Conservation (phyloP, 352 stramenopile genomes). For the Globisporangium abappressorium region DNA sequence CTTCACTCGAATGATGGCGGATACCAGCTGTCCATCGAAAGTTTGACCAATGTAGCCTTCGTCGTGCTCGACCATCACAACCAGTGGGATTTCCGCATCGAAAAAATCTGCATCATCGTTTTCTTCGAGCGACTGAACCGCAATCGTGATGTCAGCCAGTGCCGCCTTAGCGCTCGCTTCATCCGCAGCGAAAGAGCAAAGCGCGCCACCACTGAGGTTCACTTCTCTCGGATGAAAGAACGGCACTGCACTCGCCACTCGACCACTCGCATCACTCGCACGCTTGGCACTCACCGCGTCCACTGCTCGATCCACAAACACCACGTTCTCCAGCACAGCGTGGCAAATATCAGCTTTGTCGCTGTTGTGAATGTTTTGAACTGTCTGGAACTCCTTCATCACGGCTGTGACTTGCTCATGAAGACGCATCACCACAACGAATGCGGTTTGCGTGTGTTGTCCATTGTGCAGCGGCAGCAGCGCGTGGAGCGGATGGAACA, state of each 20-base stretch:
- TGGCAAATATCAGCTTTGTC: neutral
- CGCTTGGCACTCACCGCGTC: slow-evolving; percentile 5
- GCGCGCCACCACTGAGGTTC: slow-evolving; percentile 6
- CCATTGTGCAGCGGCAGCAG: slow-evolving; percentile 4
- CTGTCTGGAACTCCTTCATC: neutral
- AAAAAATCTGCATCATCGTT: neutral
- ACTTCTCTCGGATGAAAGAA: slow-evolving; percentile 10
- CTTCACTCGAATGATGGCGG: slow-evolving; percentile 7
- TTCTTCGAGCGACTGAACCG: slow-evolving; percentile 6
- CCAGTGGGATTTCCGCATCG: neutral
- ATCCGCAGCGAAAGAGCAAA: slow-evolving; percentile 1
- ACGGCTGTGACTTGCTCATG: slow-evolving; percentile 9
- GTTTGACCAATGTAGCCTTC: slow-evolving; percentile 12
- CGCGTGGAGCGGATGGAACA: slow-evolving; percentile 20
- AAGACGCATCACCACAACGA: slow-evolving; percentile 14
- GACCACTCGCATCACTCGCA: neutral
- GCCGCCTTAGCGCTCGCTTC: slow-evolving; percentile 11
- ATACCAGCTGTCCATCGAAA: neutral
- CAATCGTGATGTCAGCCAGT: slow-evolving; percentile 10
- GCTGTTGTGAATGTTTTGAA: neutral
- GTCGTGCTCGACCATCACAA: slow-evolving; percentile 17
- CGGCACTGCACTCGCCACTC: slow-evolving; percentile 5
- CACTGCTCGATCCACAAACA: slow-evolving; percentile 8
- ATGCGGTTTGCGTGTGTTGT: neutral
- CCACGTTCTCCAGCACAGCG: slow-evolving; percentile 12